A percentile compares a stretch with the other conserved stretches of the same genome.
phyloP scores from a whole-genome alignment of 352 stramenopile genomes.

The Globisporangium irregulare region DNA sequence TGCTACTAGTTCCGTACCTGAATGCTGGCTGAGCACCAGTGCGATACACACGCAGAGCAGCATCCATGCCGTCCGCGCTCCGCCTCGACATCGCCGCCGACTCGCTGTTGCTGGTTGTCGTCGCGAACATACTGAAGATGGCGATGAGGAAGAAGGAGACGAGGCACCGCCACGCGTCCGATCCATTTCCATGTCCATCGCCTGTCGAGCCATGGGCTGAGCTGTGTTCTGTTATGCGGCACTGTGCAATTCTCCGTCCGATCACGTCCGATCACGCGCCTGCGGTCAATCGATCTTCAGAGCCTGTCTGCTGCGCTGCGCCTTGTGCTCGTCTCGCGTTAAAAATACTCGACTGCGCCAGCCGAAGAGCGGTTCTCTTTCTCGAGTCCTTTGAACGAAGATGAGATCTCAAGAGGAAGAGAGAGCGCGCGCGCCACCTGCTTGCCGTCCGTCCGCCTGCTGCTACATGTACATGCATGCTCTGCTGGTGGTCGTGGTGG shows the following conservation, averaged over 20 bases:
- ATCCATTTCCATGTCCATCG: background rate
- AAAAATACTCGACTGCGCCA: slow-evolving; percentile 2
- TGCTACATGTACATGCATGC: background rate
- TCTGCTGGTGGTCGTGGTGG: background rate
- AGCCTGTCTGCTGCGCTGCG: background rate
- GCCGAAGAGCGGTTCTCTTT: background rate
- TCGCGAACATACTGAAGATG: background rate
- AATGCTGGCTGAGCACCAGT: slow-evolving; percentile 1
- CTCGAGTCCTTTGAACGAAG: too few species aligned
- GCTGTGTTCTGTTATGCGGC: background rate
- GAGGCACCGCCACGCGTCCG: background rate
- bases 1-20: background rate
- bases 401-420: background rate
- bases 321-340: background rate
- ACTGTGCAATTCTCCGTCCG: background rate
- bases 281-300: too few species aligned
- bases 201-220: background rate
- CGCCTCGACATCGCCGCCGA: background rate
- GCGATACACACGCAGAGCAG: slow-evolving; percentile 6
- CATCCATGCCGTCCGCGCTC: slow-evolving; percentile 1
- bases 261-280: too few species aligned
- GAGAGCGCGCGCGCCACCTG: slow-evolving; percentile 4
- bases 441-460: background rate
- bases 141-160: background rate
- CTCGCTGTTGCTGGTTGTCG: background rate